Evolutionary conservation across 2,329 filamentous ascomycete genomes (phyloP), one percentile per base, ranked within the genome.

Genomic region (Calonectria multiphialidica): DNA sequence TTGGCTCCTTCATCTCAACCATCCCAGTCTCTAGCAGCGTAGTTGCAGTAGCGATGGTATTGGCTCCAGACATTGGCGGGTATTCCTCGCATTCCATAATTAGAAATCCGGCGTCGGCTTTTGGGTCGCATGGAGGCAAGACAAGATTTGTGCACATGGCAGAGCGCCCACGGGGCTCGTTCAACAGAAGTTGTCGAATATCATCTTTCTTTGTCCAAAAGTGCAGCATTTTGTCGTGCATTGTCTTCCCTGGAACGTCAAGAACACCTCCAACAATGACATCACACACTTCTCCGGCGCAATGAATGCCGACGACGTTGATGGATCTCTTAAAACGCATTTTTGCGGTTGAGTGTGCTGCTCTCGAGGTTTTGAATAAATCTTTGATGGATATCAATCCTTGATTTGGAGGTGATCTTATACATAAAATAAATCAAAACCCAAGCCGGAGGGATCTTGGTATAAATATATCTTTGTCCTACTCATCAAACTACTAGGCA

Each of bases 71-170:
- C 75, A 76, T 75, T 1, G 75, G 73, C 3, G 73, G 74, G 3
- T 75, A 75, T 6, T 77, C 75, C 25, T 76, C 74, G 10, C 74
- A 65, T 13, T 77, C 75, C 75, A 75, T 77, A 9, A 77, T 77
- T n/a, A 77, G 62, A 61, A 77, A 77, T 9, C 75, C 75, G 13
- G 72, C 72, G 15, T 77, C 75, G 3, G 75, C 75, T 28, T 74
- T 68, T 0, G 75, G 70, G 49, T 77, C 72, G 23, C 70, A 74
- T 0, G 72, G 75, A 0, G 75, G 72, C 0, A 77, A 57, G 5
- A 77, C 25, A 1, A 77, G 66, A 40, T 75, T 77, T 10, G 74
- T 72, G 0, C 70, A 77, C 74, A 77, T 77, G 9, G 75, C 68
- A 0, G 75, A 75, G 5, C 68, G 71, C 0, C 70, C 72, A 6